phyloP scores from a whole-genome alignment of 2,329 filamentous ascomycete species.

The Venturia nashicola region DNA sequence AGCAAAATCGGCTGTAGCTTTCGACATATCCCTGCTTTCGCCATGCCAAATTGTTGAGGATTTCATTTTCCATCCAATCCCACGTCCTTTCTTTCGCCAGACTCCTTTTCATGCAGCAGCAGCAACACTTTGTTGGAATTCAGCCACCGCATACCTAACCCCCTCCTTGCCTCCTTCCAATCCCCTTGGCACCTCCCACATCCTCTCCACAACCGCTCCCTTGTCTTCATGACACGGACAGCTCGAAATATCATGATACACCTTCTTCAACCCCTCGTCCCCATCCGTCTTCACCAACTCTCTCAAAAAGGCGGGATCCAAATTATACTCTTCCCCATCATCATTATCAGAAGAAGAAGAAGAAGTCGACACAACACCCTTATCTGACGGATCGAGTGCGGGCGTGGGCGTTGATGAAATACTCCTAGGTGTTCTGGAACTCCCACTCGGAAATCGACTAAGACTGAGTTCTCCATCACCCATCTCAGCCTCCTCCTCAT shows the following conservation, averaged over 20 bases:
- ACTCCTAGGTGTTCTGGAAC: conserved; percentile 11
- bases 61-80: neutral
- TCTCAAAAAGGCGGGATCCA: conserved; percentile 14
- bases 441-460: conserved; percentile 18
- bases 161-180: neutral
- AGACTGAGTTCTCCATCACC: conserved; percentile 16
- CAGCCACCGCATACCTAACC: neutral
- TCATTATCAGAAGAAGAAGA: too few relatives aligned
- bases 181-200: conserved; percentile 19
- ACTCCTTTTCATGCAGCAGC: too few relatives aligned
- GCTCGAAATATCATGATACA: conserved; percentile 18
- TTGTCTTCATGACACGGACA: conserved; percentile 20
- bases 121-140: neutral
- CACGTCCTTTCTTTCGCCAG: neutral
- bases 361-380: too few relatives aligned
- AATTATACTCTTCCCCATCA: conserved; percentile 18
- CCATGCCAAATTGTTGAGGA: neutral
- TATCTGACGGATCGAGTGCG: conserved; percentile 15
- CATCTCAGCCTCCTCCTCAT: conserved; percentile 15
- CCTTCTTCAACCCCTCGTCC: conserved; percentile 15
- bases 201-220: conserved; percentile 16
- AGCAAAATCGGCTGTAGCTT: too few relatives aligned
- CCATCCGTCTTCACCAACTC: conserved; percentile 16
- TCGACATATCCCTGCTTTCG: too few relatives aligned
- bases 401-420: neutral